Evolutionary conservation across 2,329 filamentous ascomycete species (phyloP).

Genomic region (Aspergillus sclerotialis): DNA sequence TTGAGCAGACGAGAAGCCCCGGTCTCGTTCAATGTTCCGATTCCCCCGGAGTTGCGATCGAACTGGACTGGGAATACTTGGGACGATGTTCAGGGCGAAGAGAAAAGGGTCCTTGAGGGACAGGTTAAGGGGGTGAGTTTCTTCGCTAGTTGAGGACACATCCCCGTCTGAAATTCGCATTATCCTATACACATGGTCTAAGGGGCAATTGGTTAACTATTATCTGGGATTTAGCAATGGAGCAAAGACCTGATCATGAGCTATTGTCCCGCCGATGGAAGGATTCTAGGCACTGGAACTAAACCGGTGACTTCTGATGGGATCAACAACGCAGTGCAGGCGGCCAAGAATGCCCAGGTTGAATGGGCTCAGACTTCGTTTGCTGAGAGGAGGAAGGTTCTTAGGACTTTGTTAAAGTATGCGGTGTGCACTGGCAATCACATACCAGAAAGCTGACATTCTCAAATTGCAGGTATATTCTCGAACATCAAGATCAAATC

Average conservation of each 20-base stretch:
- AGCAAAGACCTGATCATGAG: slow-evolving; percentile 34
- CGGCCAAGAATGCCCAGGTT: slow-evolving; percentile 66
- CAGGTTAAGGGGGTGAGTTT: slow-evolving; percentile 32
- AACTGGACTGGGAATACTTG: slow-evolving; percentile 26
- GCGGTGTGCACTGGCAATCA: too few species aligned
- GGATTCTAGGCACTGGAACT: slow-evolving; percentile 59
- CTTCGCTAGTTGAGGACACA: not conserved
- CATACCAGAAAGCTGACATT: slow-evolving; percentile 1
- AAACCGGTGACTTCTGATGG: slow-evolving; percentile 68
- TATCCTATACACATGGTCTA: too few species aligned
- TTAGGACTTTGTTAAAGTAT: slow-evolving; percentile 68
- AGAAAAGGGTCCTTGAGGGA: slow-evolving; percentile 29
- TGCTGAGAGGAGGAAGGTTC: slow-evolving; percentile 65
- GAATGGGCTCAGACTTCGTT: slow-evolving; percentile 76
- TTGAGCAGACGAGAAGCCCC: slow-evolving; percentile 24
- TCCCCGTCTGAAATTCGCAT: too few species aligned
- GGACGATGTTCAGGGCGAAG: slow-evolving; percentile 26
- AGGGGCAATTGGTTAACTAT: not conserved
- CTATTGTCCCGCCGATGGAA: slow-evolving; percentile 75
- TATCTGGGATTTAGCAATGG: slow-evolving; percentile 26
- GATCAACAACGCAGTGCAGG: slow-evolving; percentile 71
- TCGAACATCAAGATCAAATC: slow-evolving; percentile 85
- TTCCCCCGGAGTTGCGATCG: slow-evolving; percentile 27
- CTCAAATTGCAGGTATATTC: slow-evolving; percentile 51
- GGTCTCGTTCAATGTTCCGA: slow-evolving; percentile 31